Evolutionary conservation across 2,329 filamentous ascomycete species (phyloP).

Genomic region (Talaromyces islandicus): DNA sequence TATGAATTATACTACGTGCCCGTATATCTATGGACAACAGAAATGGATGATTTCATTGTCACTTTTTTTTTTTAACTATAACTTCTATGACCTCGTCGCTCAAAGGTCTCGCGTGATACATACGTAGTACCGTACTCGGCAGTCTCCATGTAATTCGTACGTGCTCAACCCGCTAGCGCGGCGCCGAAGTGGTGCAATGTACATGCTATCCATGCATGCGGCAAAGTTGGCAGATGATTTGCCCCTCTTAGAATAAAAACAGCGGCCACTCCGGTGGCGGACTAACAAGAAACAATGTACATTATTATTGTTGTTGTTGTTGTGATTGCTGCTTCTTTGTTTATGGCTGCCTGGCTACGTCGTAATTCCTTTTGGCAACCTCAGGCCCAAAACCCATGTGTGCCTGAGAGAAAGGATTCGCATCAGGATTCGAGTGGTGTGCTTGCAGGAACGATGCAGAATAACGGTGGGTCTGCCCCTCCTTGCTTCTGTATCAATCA

Average conservation of each 20-base stretch:
- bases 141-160: neutral
- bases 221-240: neutral
- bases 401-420: no score
- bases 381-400: neutral
- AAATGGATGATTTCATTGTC: neutral
- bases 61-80: neutral
- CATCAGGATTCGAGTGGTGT: no score
- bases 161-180: neutral
- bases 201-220: neutral
- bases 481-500: neutral
- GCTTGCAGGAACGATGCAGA: neutral
- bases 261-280: neutral
- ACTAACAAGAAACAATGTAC: neutral
- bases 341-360: neutral
- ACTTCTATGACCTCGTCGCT: neutral
- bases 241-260: neutral
- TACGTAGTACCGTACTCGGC: neutral
- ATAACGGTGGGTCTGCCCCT: neutral
- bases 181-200: neutral
- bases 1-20: no score
- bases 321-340: no score
- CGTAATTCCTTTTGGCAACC: neutral
- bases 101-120: neutral
- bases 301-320: no score
- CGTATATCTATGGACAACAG: neutral